Conservation (phyloP, 495 filamentous ascomycete species). For the Aspergillus avenaceus region DNA sequence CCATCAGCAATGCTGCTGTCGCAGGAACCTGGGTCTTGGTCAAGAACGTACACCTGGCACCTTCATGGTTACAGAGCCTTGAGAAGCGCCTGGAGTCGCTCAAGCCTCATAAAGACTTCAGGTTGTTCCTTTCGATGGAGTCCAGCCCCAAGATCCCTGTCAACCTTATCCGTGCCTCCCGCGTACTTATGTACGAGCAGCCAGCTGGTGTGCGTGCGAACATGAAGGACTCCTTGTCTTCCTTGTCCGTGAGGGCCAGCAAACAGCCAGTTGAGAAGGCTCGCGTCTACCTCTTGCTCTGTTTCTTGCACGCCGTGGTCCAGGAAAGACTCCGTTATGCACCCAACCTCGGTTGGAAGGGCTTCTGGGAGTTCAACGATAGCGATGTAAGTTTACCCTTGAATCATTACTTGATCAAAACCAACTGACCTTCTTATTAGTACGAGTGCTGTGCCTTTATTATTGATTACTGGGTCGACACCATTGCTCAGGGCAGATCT, state of each 20-base stretch:
- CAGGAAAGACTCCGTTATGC: slow-evolving; percentile 95
- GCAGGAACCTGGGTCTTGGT: slow-evolving; percentile 94
- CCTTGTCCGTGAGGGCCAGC: slow-evolving; percentile 67
- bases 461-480: slow-evolving; percentile 92
- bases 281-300: slow-evolving; percentile 86
- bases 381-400: slow-evolving; percentile 71
- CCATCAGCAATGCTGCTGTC: slow-evolving; percentile 87
- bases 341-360: slow-evolving; percentile 93
- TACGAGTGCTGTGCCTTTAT: slow-evolving; percentile 97
- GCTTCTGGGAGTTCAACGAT: slow-evolving; percentile 99
- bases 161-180: slow-evolving; percentile 86
- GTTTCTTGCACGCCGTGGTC: slow-evolving; percentile 92
- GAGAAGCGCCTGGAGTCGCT: slow-evolving; percentile 95
- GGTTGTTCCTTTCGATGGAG: slow-evolving; percentile 97
- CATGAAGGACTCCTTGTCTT: slow-evolving; percentile 95
- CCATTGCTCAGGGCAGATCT: slow-evolving; percentile 72
- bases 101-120: slow-evolving; percentile 90
- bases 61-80: slow-evolving; percentile 91
- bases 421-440: slow-evolving; percentile 45
- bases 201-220: slow-evolving; percentile 94
- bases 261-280: slow-evolving; percentile 87
- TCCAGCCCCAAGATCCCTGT: slow-evolving; percentile 95
- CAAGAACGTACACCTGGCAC: slow-evolving; percentile 98
- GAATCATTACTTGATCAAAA: background rate
- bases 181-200: slow-evolving; percentile 97